Evolutionary conservation across 768 basidiomycete genomes (phyloP).

Genomic region (Russula compacta): DNA sequence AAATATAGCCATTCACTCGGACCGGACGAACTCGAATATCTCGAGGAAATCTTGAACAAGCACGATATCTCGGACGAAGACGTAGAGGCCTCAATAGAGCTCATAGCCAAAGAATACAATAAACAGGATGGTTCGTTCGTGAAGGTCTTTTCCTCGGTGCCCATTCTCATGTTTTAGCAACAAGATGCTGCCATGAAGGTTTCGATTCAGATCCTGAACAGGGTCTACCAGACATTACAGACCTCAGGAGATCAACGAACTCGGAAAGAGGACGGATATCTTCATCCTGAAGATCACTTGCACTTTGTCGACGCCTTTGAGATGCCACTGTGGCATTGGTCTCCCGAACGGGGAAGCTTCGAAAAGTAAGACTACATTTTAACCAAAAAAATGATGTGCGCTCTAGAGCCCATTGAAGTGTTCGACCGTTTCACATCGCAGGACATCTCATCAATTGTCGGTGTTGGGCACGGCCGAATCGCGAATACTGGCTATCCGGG

Average conservation of each 20-base stretch:
- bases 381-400: not conserved
- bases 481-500: constrained; percentile 67
- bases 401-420: not conserved
- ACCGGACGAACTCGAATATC: constrained; percentile 61
- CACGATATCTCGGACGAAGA: constrained; percentile 66
- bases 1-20: constrained; percentile 86
- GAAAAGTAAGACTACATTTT: constrained; percentile 52
- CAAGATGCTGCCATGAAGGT: constrained; percentile 80
- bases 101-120: constrained; percentile 79
- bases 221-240: constrained; percentile 71
- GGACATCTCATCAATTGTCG: constrained; percentile 46
- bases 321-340: constrained; percentile 94
- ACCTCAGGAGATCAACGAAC: constrained; percentile 45
- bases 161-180: not conserved
- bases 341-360: constrained; percentile 76
- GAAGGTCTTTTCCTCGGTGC: not conserved
- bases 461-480: constrained; percentile 82
- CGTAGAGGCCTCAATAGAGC: constrained; percentile 66
- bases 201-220: constrained; percentile 50
- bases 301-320: constrained; percentile 85
- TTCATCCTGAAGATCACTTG: constrained; percentile 77
- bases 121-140: constrained; percentile 66
- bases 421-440: constrained; percentile 24
- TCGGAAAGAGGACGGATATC: constrained; percentile 45
- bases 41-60: constrained; percentile 61